phyloP scores from a whole-genome alignment of 1,284 basidiomycete genomes.

The Ceratobasidium sp. region DNA sequence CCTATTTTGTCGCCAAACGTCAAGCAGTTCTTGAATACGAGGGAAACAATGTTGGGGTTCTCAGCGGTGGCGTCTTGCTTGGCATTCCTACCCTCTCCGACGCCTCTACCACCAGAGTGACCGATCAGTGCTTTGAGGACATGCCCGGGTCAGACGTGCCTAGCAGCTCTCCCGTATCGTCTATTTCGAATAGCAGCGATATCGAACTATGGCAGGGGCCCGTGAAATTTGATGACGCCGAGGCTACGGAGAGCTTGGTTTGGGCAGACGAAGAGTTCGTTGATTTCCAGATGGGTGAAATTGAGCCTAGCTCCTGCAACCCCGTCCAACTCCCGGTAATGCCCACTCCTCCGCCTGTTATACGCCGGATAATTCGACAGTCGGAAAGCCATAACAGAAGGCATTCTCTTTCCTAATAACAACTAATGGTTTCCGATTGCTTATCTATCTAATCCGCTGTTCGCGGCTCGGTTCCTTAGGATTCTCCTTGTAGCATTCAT shows the following conservation, averaged over 20 bases:
- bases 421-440: not conserved
- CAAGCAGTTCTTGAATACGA: conserved; percentile 29
- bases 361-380: conserved; percentile 31
- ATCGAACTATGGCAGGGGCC: conserved; percentile 32
- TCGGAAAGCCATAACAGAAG: conserved; percentile 32
- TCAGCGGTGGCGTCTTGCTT: conserved; percentile 33
- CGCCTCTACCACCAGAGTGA: not conserved
- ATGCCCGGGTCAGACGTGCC: conserved; percentile 12
- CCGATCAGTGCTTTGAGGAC: not conserved
- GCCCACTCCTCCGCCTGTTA: conserved; percentile 26
- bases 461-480: too few relatives aligned
- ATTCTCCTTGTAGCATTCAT: too few relatives aligned
- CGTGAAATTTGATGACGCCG: conserved; percentile 20
- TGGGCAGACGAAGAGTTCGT: conserved; percentile 28
- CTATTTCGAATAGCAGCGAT: conserved; percentile 23
- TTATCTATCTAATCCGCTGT: not conserved
- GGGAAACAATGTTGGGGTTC: conserved; percentile 32
- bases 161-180: conserved; percentile 10
- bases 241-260: conserved; percentile 9
- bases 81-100: conserved; percentile 3
- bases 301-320: conserved; percentile 17
- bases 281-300: conserved; percentile 5
- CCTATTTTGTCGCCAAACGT: conserved; percentile 27
- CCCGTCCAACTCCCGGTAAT: not conserved
- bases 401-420: conserved; percentile 32